Base-by-base conservation (phyloP, 441 rosid genomes). In the Arabidopsis lyrata region DNA sequence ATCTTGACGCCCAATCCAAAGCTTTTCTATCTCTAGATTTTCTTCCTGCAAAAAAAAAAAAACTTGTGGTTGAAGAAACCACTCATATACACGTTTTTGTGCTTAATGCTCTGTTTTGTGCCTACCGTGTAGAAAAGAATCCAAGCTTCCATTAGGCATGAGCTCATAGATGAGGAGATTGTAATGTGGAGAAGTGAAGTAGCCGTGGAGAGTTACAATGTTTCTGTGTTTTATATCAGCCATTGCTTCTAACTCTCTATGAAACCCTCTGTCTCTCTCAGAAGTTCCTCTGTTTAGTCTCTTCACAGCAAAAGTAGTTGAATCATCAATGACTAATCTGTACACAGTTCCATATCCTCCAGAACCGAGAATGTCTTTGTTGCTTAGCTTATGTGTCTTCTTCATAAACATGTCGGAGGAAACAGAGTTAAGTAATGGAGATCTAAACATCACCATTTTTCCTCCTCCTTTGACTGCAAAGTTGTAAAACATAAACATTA, bases 331-430 rank as follows among this genome's bases (percentile, higher is more conserved):
- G n/a, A 41, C 68, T 85, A 89, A 69, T 74, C 63, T 83, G 77
- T 90, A 89, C 27, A 94, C 99, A 2, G 91, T 90, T 53, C 99
- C 99, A 2, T 75, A 81, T 15, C 97, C 97, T 41, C 97, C 99
- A 1, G 88, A 81, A 2, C 99, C 97, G 14, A 92, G 84, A 55
- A 92, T 84, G 82, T 90, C 99, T 75, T 86, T 85, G 85, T 73
- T 89, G 78, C 81, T 87, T 72, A 89, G 39, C 67, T 90, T 92
- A 61, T 82, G 73, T 16, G 86, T 83, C 80, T 83, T 89, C 85
- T 88, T 85, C 78, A 89, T 62, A 64, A 94, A 65, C 59, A 79
- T 63, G 20, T 89, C 85, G 0, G 89, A 80, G 11, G 83, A 78
- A 8, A 92, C 64, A 55, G 95, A 86, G 53, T 79, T 87, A 70